Percentiles rank a stretch among this genome's conserved stretches.
Conservation (phyloP, 83 land plant species). For the Picea abies region DNA sequence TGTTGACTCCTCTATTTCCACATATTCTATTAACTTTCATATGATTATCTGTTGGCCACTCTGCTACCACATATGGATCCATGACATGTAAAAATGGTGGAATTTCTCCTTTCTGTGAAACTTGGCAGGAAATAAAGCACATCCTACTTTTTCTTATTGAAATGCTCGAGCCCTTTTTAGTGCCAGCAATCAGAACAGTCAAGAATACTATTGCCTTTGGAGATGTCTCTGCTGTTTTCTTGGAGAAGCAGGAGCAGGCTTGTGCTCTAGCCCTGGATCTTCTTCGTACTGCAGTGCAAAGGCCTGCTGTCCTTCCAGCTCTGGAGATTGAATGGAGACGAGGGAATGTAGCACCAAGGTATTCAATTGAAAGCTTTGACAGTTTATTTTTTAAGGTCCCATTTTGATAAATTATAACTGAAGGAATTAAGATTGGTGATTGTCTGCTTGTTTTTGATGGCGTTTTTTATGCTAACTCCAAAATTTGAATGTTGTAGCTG, state of each 20-base stretch:
- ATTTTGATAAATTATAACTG: no score
- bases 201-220: constrained; percentile 74
- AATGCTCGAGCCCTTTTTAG: constrained; percentile 85
- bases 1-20: no score
- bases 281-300: constrained; percentile 60
- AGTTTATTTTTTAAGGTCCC: no score
- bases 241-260: constrained; percentile 58
- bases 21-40: no score
- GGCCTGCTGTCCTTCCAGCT: constrained; percentile 78
- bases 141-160: constrained; percentile 40
- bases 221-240: constrained; percentile 53
- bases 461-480: no score
- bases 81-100: background rate
- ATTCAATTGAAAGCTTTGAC: no score
- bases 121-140: no score
- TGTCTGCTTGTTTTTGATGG: no score
- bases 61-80: background rate
- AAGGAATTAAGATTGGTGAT: no score
- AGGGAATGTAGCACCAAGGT: constrained; percentile 78
- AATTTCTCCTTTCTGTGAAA: background rate
- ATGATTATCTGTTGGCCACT: no score
- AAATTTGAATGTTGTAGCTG: no score
- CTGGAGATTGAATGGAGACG: constrained; percentile 87
- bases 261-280: constrained; percentile 75
- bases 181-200: constrained; percentile 58